Conservation (phyloP, 1,139 yeast species). For the Nakaseomyces uthaithaninus region DNA sequence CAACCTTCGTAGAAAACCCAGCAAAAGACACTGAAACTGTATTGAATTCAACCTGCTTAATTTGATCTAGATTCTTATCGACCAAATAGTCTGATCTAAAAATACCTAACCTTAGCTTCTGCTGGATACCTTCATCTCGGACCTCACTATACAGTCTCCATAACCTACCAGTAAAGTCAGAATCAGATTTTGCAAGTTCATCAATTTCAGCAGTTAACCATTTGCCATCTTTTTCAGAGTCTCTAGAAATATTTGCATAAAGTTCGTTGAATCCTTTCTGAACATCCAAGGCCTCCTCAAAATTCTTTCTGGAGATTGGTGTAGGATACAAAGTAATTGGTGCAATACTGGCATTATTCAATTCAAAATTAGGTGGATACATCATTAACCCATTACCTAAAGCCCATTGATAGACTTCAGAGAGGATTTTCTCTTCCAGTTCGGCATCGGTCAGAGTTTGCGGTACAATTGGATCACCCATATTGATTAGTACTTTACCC, state of each 20-base stretch:
- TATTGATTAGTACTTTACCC: too few species aligned
- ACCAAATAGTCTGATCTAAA: conserved; percentile 89
- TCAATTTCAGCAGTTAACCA: conserved; percentile 58
- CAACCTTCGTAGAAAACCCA: conserved; percentile 75
- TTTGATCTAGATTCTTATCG: conserved; percentile 41
- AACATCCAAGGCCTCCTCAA: conserved; percentile 57
- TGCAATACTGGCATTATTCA: conserved; percentile 48
- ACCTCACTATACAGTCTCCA: conserved; percentile 52
- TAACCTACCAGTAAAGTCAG: conserved; percentile 73
- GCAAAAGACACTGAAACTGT: conserved; percentile 95
- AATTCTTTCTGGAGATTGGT: conserved; percentile 65
- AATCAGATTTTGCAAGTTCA: conserved; percentile 52
- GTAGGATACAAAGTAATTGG: conserved; percentile 90
- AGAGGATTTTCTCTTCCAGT: conserved; percentile 29
- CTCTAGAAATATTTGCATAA: conserved; percentile 54
- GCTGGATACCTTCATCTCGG: conserved; percentile 44
- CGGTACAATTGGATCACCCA: conserved; percentile 8
- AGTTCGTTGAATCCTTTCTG: conserved; percentile 65
- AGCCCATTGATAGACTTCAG: conserved; percentile 64
- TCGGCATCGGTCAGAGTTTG: conserved; percentile 16
- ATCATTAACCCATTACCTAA: conserved; percentile 70
- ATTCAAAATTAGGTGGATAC: conserved; percentile 53
- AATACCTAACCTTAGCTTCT: conserved; percentile 69
- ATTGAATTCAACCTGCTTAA: conserved; percentile 93
- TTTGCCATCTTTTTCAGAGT: conserved; percentile 35